Evolutionary conservation across 2,329 filamentous ascomycete species (phyloP), one percentile per base, ranked within the genome.

Genomic region (Penicillium digitatum): DNA sequence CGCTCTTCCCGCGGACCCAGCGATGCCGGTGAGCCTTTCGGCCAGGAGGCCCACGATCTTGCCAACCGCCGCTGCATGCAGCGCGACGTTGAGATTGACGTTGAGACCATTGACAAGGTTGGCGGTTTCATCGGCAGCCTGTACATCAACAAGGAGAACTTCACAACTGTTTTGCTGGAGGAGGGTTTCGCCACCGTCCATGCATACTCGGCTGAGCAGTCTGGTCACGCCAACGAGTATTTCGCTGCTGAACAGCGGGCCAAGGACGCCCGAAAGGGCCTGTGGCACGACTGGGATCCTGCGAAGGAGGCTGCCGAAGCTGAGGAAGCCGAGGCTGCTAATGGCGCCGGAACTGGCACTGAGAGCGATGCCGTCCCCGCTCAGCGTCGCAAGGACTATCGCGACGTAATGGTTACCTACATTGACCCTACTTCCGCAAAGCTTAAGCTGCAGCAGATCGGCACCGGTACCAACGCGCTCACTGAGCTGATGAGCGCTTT

Each of bases 61-160:
- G 92, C 93, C 46, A 91, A 90, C 75, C 87, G 85, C 67, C 85
- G 92, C 55, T 91, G 88, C 76, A 88, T 91, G 79, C 94, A 99
- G 78, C 87, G 94, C 52, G 94, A 99, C 73, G 92, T 94, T 46
- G 93, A 97, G 74, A 89, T 99, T 55, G 92, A 99, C 66, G 88
- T 99, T 20, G 87, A 96, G 72, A 91, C 92, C 66, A 89, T 90
- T 63, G 94, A 99, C 81, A 97, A 96, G 80, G 87, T 94, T 26
- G 94, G 94, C 66, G 94, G 94, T 35, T 99, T 99, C 79, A 97
- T 99, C 64, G 94, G 94, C 52, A 89, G 90, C 14, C 81, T 99
- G 24, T 96, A 91, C 73, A 84, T 99, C 72, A 93, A 91, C 79
- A 89, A 92, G 50, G 93, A 97, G 76, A 97, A 89, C 78, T 95